These are phyloP conservation scores for Secale cereale DNA, from an alignment of 176 grass and related monocot species.

Conservation along the genomic window DNA sequence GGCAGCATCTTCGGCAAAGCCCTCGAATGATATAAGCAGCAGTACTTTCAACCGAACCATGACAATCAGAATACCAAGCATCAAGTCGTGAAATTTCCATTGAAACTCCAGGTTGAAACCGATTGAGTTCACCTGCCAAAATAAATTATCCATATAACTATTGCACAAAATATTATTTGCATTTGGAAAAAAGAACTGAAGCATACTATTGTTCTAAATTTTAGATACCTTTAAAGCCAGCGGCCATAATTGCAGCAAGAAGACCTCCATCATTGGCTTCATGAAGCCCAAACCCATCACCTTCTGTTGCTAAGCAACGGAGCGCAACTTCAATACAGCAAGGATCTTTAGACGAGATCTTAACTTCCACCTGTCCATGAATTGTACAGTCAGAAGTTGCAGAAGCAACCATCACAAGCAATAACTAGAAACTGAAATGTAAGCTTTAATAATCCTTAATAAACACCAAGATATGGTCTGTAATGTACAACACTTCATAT, in stretches of 20 bases:
- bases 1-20: slow-evolving; percentile 79
- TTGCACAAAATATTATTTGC: neutral
- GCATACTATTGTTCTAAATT: neutral
- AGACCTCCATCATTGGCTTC: slow-evolving; percentile 88
- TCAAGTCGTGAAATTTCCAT: slow-evolving; percentile 94
- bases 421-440: neutral
- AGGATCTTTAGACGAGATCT: slow-evolving; percentile 61
- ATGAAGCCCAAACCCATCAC: slow-evolving; percentile 83
- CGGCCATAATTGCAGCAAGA: slow-evolving; percentile 76
- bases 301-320: slow-evolving; percentile 65
- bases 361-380: slow-evolving; percentile 63
- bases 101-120: slow-evolving; percentile 91
- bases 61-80: slow-evolving; percentile 86
- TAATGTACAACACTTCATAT: neutral
- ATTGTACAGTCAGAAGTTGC: slow-evolving; percentile 13
- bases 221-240: slow-evolving; percentile 86
- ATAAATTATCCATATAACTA: neutral
- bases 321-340: slow-evolving; percentile 81
- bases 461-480: neutral
- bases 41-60: slow-evolving; percentile 49
- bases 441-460: neutral
- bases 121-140: slow-evolving; percentile 78
- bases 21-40: slow-evolving; percentile 81
- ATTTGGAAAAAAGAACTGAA: neutral
- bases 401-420: neutral